Conservation (phyloP, 148 eudicot species). For the Tetragonia tetragonoides region DNA sequence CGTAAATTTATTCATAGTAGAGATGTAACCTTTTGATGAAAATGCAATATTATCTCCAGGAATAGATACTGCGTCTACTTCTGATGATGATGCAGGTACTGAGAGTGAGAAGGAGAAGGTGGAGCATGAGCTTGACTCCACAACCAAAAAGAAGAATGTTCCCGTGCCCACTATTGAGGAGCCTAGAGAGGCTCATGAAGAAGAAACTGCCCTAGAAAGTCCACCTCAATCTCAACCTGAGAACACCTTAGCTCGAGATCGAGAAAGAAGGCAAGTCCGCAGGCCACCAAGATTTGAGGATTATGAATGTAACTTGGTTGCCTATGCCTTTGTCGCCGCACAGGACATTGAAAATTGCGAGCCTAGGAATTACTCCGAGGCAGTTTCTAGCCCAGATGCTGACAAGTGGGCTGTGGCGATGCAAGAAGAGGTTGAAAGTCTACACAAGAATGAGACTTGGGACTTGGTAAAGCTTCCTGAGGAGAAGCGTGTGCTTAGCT, state of each 20-base stretch:
- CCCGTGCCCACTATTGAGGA: neutral
- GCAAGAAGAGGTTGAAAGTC: constrained; percentile 13
- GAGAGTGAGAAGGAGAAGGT: neutral
- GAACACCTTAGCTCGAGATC: neutral
- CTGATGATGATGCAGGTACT: too few relatives aligned
- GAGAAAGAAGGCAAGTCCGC: neutral
- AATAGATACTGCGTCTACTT: neutral
- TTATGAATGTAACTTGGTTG: neutral
- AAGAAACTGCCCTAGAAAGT: too few relatives aligned
- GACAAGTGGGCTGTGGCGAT: neutral
- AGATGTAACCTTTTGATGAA: neutral
- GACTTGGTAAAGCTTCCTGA: neutral
- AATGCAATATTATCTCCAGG: neutral
- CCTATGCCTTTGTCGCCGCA: neutral
- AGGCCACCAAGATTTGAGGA: neutral
- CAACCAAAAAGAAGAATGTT: neutral
- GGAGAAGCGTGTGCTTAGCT: neutral
- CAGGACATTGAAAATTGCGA: neutral
- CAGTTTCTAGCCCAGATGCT: neutral
- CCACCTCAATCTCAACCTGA: neutral
- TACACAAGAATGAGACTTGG: constrained; percentile 13
- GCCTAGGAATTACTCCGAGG: neutral
- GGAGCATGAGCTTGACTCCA: neutral
- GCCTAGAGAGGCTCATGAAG: neutral
- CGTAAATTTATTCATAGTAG: neutral